Evolutionary conservation across 495 filamentous ascomycete species (phyloP), one percentile per base, ranked within the genome.

Genomic region (Podospora pseudopauciseta): DNA sequence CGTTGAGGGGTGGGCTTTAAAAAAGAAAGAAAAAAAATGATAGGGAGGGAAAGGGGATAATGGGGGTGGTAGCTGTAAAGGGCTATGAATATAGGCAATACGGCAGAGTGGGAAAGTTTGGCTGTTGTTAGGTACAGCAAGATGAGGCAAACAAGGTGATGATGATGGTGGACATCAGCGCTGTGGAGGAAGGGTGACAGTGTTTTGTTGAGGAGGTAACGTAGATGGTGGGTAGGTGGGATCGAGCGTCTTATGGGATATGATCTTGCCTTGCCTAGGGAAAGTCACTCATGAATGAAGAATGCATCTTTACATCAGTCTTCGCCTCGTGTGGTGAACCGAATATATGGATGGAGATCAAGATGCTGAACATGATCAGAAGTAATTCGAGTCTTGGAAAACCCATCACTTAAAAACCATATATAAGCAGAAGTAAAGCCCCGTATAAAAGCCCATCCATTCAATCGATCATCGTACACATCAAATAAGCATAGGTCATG

Each of bases 1-100:
- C 95, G 67, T 87, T 99, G 56, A 86, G 95, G 71, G 95, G 95
- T 39, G 95, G 93, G 55, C 60, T 71, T 49, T 79, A 55, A 61
- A 27, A 23, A 23, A 23, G 23, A 23, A 23, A 23, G 23, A 23
- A 23, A 23, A 23, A 23, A 23, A 23, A 23, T 23, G 23, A 23
- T 23, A 23, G 23, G 9, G 59, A 65, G 30, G 23, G 34, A 28
- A 63, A 4, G 26, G n/a, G 9, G 19, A 16, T 54, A 58, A 65
- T 23, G 23, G 23, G 23, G 23, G 23, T 23, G 34, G 20, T 20
- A 11, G 60, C 20, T 13, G 15, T 32, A 23, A 23, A 23, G 30
- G 30, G 30, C 6, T 4, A 7, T 32, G 30, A 32, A 5, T 32
- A 32, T 7, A 32, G 30, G 7, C 30, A 32, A 32, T 32, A 32